Evolutionary conservation across 139 green algal species (phyloP).

Genomic region (Deuterostichococcus epilithicus): DNA sequence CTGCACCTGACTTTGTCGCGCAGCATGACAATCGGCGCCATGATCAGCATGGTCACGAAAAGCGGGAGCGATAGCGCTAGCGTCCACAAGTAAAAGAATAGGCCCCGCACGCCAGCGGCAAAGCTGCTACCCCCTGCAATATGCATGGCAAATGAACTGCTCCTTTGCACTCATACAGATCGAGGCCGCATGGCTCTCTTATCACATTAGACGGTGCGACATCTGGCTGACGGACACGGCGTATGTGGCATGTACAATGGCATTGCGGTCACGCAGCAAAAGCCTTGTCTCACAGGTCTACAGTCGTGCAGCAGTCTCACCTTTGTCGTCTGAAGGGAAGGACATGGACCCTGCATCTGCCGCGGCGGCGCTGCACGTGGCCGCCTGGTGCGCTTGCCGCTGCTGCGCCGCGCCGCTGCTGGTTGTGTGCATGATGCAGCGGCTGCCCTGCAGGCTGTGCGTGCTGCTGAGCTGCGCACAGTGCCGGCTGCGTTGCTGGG

Average conservation of each 20-base stretch:
- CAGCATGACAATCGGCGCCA: slow-evolving; percentile 67
- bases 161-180: too few relatives aligned
- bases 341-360: background rate
- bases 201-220: too few relatives aligned
- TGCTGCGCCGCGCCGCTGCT: background rate
- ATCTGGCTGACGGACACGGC: too few relatives aligned
- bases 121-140: background rate
- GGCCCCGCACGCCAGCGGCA: slow-evolving; percentile 24
- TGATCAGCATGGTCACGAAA: slow-evolving; percentile 78
- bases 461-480: background rate
- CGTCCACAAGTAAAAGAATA: slow-evolving; percentile 79
- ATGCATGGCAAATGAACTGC: background rate
- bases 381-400: background rate
- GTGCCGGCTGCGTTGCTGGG: too few relatives aligned
- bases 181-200: too few relatives aligned
- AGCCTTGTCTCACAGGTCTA: too few relatives aligned
- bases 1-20: slow-evolving; percentile 76
- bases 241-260: too few relatives aligned
- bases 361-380: background rate
- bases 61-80: slow-evolving; percentile 77
- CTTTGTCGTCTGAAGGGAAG: background rate
- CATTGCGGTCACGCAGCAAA: too few relatives aligned
- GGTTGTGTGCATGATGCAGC: background rate
- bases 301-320: background rate
- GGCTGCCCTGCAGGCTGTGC: background rate